Conservation (phyloP, 2,329 filamentous ascomycete genomes). For the Macrophomina phaseolina region DNA sequence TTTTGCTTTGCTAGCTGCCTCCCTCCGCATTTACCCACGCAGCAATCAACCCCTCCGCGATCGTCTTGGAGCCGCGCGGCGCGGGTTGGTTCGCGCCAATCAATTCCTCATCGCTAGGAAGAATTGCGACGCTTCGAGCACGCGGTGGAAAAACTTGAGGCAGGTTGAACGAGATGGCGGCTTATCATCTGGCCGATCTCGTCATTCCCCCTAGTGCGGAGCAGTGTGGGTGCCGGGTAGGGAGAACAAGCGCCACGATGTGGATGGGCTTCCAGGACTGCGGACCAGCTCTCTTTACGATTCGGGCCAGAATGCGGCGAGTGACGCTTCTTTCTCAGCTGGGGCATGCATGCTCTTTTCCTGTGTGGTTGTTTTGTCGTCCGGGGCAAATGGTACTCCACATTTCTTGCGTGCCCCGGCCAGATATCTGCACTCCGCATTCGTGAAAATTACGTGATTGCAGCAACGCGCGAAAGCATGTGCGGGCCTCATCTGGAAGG, state of each 20-base stretch:
- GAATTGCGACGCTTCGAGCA: neutral
- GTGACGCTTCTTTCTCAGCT: neutral
- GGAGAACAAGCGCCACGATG: neutral
- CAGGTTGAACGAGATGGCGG: neutral
- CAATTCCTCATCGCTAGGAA: neutral
- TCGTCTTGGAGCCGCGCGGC: neutral
- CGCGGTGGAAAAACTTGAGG: neutral
- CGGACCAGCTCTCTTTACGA: neutral
- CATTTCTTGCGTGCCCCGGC: neutral
- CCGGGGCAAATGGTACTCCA: constrained; percentile 15
- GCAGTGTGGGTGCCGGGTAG: neutral
- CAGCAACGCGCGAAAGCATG: too few relatives aligned
- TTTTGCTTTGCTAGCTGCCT: too few relatives aligned
- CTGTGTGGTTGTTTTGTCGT: neutral
- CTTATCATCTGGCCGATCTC: constrained; percentile 5
- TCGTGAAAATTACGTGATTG: neutral
- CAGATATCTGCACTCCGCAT: constrained; percentile 8
- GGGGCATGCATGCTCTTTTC: neutral
- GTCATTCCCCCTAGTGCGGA: neutral
- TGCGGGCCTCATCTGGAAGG: too few relatives aligned
- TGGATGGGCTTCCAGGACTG: constrained; percentile 6
- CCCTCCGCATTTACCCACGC: constrained; percentile 10
- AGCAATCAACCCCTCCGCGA: neutral
- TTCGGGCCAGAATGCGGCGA: neutral
- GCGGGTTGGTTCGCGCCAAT: neutral